These are phyloP conservation scores for Syzygium grande DNA, from an alignment of 345 rosid species.

Conservation along the genomic window DNA sequence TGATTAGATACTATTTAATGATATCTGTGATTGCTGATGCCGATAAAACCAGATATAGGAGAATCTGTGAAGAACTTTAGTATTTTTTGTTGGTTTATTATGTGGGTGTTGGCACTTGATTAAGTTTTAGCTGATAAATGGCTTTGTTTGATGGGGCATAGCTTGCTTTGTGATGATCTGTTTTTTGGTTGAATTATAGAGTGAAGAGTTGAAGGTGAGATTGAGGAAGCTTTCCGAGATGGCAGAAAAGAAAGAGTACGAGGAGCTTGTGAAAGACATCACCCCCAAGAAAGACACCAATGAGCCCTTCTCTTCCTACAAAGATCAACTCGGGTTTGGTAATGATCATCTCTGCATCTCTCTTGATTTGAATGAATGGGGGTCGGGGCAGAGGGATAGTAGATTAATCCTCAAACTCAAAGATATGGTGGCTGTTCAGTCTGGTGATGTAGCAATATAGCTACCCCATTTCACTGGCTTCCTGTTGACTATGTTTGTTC, in stretches of 20 bases:
- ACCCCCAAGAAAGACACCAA: conserved; percentile 36
- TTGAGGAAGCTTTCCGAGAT: conserved; percentile 56
- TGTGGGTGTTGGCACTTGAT: not conserved
- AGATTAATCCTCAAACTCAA: not conserved
- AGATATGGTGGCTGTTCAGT: not conserved
- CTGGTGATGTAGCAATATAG: not conserved
- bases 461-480: not conserved
- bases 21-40: not conserved
- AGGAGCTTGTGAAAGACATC: conserved; percentile 88
- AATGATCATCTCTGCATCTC: not conserved
- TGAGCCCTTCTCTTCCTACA: conserved; percentile 94
- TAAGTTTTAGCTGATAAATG: not conserved
- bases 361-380: not conserved
- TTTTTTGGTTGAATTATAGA: conserved; percentile 23
- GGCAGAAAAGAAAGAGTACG: conserved; percentile 76
- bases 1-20: not conserved
- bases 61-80: not conserved
- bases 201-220: conserved; percentile 69
- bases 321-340: conserved; percentile 98
- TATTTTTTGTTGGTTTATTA: not conserved
- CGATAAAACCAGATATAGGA: not conserved
- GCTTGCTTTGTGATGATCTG: not conserved
- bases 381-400: not conserved
- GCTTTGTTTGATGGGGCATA: not conserved
- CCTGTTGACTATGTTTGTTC: not conserved